Evolutionary conservation across 139 green algal genomes (phyloP).

Genomic region (Protoeuglena noctilucae): DNA sequence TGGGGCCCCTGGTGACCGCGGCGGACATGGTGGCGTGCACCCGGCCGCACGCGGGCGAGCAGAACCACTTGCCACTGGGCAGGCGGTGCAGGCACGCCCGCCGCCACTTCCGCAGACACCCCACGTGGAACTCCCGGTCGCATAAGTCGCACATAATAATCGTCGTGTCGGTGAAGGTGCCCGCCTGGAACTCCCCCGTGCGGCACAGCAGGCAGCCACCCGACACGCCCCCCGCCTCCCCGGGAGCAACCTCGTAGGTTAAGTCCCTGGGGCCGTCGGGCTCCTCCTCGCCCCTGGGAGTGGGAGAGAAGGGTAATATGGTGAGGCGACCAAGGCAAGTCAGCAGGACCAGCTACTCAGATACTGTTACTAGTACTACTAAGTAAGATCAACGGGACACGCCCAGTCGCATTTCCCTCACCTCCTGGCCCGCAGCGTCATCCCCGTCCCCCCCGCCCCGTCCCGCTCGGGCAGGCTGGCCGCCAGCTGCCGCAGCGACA

Average conservation of each 20-base stretch:
- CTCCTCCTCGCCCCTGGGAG: too few relatives aligned
- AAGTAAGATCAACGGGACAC: too few relatives aligned
- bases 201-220: slow-evolving; percentile 72
- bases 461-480: slow-evolving; percentile 3
- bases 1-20: slow-evolving; percentile 22
- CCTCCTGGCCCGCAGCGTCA: neutral
- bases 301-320: too few relatives aligned
- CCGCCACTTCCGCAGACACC: slow-evolving; percentile 23
- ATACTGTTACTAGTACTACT: too few relatives aligned
- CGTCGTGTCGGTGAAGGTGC: slow-evolving; percentile 62
- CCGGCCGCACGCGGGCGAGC: slow-evolving; percentile 39
- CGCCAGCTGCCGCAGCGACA: slow-evolving; percentile 5
- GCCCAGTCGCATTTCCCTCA: slow-evolving; percentile 1
- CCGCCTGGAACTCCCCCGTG: slow-evolving; percentile 40
- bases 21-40: slow-evolving; percentile 27
- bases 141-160: slow-evolving; percentile 91
- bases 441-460: neutral
- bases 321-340: too few relatives aligned
- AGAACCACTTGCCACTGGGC: slow-evolving; percentile 69
- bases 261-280: too few relatives aligned
- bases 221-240: slow-evolving; percentile 17
- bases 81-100: slow-evolving; percentile 10
- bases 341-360: too few relatives aligned
- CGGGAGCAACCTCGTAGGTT: slow-evolving; percentile 11
- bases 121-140: slow-evolving; percentile 88